phyloP scores from a whole-genome alignment of 495 filamentous ascomycete genomes.

The Hypoxylon crocopeplum region DNA sequence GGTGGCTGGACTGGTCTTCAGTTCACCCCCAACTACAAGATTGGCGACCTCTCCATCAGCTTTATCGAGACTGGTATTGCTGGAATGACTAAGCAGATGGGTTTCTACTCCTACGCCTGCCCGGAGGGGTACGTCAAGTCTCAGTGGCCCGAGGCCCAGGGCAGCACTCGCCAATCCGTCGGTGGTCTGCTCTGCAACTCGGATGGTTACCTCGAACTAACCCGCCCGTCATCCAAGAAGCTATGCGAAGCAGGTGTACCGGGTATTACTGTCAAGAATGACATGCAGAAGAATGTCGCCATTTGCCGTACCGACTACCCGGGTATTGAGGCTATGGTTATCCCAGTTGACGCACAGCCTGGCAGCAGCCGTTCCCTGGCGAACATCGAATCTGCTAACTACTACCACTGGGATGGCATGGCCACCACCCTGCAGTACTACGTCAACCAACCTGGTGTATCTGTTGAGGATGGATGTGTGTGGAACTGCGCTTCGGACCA shows the following conservation, averaged over 20 bases:
- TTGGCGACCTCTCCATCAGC: slow-evolving; percentile 46
- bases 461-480: slow-evolving; percentile 72
- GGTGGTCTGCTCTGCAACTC: slow-evolving; percentile 85
- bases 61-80: slow-evolving; percentile 69
- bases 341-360: slow-evolving; percentile 69
- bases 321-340: slow-evolving; percentile 82
- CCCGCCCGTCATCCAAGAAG: slow-evolving; percentile 68
- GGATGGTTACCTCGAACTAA: slow-evolving; percentile 77
- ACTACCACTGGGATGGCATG: slow-evolving; percentile 79
- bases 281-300: slow-evolving; percentile 66
- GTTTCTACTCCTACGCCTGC: slow-evolving; percentile 94
- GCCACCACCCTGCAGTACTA: slow-evolving; percentile 95
- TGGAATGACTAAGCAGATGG: slow-evolving; percentile 63
- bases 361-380: slow-evolving; percentile 68
- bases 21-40: slow-evolving; percentile 47
- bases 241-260: slow-evolving; percentile 80
- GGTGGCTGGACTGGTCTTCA: slow-evolving; percentile 87
- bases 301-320: slow-evolving; percentile 98
- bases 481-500: slow-evolving; percentile 70
- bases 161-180: slow-evolving; percentile 81
- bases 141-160: slow-evolving; percentile 88
- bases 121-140: slow-evolving; percentile 90
- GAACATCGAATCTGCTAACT: slow-evolving; percentile 70
- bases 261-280: slow-evolving; percentile 76
- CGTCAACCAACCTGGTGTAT: slow-evolving; percentile 79